Evolutionary conservation across 331 rosid species (phyloP).

Genomic region (Malus hybrid): DNA sequence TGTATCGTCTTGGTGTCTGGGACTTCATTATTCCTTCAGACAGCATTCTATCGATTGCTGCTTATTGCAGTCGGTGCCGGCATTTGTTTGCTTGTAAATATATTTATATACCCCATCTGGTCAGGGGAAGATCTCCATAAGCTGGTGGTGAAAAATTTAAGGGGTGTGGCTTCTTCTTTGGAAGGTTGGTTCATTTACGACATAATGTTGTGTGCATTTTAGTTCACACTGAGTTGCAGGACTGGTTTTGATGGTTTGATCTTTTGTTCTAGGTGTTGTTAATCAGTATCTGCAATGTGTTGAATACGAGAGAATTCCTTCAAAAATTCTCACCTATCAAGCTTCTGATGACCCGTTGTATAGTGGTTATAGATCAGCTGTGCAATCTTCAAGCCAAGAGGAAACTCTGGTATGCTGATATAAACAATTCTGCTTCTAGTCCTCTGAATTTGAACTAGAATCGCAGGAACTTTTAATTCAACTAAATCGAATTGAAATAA

Average conservation of each 20-base stretch:
- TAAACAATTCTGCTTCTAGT: background rate
- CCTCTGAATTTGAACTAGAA: background rate
- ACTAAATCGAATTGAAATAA: background rate
- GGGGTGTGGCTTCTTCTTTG: conserved; percentile 57
- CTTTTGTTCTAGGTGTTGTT: conserved; percentile 46
- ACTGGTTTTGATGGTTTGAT: background rate
- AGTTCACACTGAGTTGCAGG: background rate
- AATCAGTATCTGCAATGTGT: conserved; percentile 56
- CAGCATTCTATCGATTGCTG: conserved; percentile 50
- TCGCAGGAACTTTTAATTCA: background rate
- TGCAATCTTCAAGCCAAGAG: conserved; percentile 68
- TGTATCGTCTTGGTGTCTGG: conserved; percentile 65
- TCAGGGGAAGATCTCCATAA: conserved; percentile 85
- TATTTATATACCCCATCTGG: conserved; percentile 67
- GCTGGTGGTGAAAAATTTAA: conserved; percentile 66
- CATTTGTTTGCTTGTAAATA: conserved; percentile 46
- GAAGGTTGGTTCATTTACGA: conserved; percentile 36
- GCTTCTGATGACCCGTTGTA: conserved; percentile 77
- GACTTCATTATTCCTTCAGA: conserved; percentile 36
- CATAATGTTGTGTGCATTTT: background rate
- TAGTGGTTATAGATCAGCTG: conserved; percentile 67
- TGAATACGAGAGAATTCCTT: conserved; percentile 66
- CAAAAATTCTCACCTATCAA: conserved; percentile 65
- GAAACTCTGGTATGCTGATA: conserved; percentile 58
- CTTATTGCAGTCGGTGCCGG: conserved; percentile 66